phyloP scores from a whole-genome alignment of 2,329 filamentous ascomycete species.

The Penicillium digitatum region DNA sequence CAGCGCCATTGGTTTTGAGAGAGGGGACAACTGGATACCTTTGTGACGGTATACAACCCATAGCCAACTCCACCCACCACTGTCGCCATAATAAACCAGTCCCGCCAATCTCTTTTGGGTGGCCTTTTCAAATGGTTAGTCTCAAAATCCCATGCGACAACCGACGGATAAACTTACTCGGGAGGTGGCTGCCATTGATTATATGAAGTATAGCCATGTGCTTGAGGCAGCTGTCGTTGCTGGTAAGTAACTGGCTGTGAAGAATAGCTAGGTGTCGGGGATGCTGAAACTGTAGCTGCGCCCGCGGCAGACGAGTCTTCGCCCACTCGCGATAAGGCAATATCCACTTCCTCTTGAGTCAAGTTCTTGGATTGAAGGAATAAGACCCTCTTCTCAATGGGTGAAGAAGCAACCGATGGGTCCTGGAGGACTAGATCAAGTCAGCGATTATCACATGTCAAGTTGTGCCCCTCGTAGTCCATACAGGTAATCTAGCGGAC shows the following conservation, averaged over 20 bases:
- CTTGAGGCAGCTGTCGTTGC: constrained; percentile 41
- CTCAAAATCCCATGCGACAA: not conserved
- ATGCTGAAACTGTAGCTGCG: constrained; percentile 46
- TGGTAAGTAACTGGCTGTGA: constrained; percentile 39
- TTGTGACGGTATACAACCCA: constrained; percentile 80
- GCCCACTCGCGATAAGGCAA: constrained; percentile 71
- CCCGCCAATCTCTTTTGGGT: constrained; percentile 87
- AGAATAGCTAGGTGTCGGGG: constrained; percentile 49
- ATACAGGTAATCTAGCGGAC: constrained; percentile 50
- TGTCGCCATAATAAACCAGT: constrained; percentile 99
- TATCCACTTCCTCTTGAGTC: constrained; percentile 90
- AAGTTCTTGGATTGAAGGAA: constrained; percentile 97
- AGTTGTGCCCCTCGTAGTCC: constrained; percentile 18
- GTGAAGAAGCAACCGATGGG: constrained; percentile 80
- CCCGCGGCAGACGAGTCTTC: constrained; percentile 51
- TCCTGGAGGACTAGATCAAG: constrained; percentile 74
- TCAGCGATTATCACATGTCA: constrained; percentile 16
- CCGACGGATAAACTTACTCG: constrained; percentile 41
- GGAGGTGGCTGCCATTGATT: constrained; percentile 53
- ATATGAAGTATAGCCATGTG: constrained; percentile 51
- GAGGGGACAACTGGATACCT: constrained; percentile 50
- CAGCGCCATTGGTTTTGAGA: constrained; percentile 4
- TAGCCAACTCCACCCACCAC: constrained; percentile 87
- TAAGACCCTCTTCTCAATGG: constrained; percentile 86
- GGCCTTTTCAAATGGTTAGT: constrained; percentile 37